Conservation (phyloP, 306 rosid genomes). For the Dicorynia guianensis region DNA sequence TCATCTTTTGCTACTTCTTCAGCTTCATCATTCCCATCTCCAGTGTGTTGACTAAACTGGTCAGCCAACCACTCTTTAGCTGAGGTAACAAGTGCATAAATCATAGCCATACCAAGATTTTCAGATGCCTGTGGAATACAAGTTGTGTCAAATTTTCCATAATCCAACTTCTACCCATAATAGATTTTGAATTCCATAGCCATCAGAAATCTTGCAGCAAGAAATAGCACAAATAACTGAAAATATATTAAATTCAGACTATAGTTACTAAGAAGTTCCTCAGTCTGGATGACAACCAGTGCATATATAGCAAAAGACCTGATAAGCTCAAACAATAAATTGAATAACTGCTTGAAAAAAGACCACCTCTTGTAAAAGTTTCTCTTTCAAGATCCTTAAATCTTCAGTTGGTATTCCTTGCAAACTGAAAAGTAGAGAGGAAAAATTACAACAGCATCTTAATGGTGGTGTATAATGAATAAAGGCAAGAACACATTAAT, state of each 20-base stretch:
- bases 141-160: constrained; percentile 41
- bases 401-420: constrained; percentile 71
- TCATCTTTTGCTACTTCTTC: constrained; percentile 91
- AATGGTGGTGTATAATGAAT: constrained; percentile 31
- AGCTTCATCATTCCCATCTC: constrained; percentile 62
- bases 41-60: constrained; percentile 64
- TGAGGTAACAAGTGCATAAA: constrained; percentile 89
- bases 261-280: constrained; percentile 19
- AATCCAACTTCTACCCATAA: constrained; percentile 29
- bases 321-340: constrained; percentile 35
- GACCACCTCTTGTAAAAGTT: constrained; percentile 87
- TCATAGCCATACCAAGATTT: constrained; percentile 99
- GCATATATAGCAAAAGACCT: constrained; percentile 35
- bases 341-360: constrained; percentile 25
- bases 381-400: constrained; percentile 78
- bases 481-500: constrained; percentile 11
- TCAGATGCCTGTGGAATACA: constrained; percentile 83
- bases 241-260: constrained; percentile 26
- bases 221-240: constrained; percentile 30
- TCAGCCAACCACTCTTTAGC: constrained; percentile 95
- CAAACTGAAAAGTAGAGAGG: constrained; percentile 58
- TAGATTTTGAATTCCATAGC: constrained; percentile 42
- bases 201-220: constrained; percentile 33
- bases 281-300: constrained; percentile 16
- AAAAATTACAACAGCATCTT: constrained; percentile 28